These are phyloP conservation scores for Ricinus communis DNA, from an alignment of 345 rosid species.

Conservation along the genomic window DNA sequence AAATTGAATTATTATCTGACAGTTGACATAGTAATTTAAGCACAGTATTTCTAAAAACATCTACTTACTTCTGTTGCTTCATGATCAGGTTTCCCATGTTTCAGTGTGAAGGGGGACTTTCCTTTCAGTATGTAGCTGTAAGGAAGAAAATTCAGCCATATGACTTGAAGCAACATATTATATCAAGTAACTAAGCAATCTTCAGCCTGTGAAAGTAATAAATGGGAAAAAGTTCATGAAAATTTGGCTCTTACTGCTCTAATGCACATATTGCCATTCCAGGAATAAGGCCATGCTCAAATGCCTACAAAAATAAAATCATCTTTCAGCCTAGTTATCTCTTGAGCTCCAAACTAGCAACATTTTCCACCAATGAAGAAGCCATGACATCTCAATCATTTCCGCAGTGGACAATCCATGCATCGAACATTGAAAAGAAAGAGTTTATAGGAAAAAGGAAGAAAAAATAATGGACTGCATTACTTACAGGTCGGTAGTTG, in stretches of 20 bases:
- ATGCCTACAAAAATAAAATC: slow-evolving; percentile 53
- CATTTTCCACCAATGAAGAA: not conserved
- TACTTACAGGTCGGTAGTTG: slow-evolving; percentile 87
- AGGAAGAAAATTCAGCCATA: slow-evolving; percentile 17
- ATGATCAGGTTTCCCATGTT: slow-evolving; percentile 89
- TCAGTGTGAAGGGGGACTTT: slow-evolving; percentile 66
- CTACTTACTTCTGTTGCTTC: slow-evolving; percentile 77
- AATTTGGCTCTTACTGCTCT: slow-evolving; percentile 65
- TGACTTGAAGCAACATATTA: not conserved
- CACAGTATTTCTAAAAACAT: not conserved
- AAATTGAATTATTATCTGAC: slow-evolving; percentile 8
- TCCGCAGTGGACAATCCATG: not conserved
- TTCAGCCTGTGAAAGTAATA: not conserved
- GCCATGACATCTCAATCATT: not conserved
- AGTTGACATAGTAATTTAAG: too few species aligned
- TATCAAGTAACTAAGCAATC: not conserved
- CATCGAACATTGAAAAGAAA: not conserved
- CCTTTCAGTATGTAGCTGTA: slow-evolving; percentile 81
- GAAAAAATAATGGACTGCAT: slow-evolving; percentile 4
- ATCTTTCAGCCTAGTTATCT: slow-evolving; percentile 28
- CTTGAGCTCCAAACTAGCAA: slow-evolving; percentile 1
- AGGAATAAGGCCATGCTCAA: slow-evolving; percentile 82
- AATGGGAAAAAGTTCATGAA: slow-evolving; percentile 11
- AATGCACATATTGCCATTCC: slow-evolving; percentile 76
- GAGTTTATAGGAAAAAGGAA: not conserved